Base-by-base conservation (phyloP, 2,329 filamentous ascomycete genomes). In the Didymella lethalis region DNA sequence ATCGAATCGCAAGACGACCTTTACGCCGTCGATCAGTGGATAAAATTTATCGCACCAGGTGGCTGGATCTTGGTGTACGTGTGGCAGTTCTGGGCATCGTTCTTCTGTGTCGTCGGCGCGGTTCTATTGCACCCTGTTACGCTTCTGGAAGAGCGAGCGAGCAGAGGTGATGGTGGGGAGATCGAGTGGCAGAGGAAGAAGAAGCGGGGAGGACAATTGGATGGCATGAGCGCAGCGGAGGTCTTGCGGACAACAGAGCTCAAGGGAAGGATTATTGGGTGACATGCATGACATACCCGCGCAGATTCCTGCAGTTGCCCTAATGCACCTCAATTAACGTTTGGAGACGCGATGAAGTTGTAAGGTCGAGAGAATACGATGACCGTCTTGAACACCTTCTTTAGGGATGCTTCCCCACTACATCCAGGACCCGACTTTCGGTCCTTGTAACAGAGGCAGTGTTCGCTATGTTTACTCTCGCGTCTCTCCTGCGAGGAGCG, bases 1-100 rank as follows among this genome's bases (percentile, higher is more conserved):
- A 93, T 96, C 63, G 76, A 82, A 7, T 84, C 82, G 18, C 93
- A 97, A 73, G 88, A 96, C 64, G 92, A 97, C 72, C 78, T 93
- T 7, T 96, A 96, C 71, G 91, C 94, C 69, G 82, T 87, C 0
- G 88, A 87, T 48, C 89, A 96, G 65, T 89, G 88, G 62, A 80
- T 94, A 61, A 88, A 89, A 67, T 95, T 96, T 71, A 67, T 93
- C 18, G 69, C 85, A 10, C 85, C 81, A 11, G 83, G 85, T 0
- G 77, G 88, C 0, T 87, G 86, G 7, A 69, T 85, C 25, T 31
- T 89, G 1, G 75, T 92, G 1, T 81, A 85, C 76, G 63, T 83
- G 3, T 90, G 85, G 83, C 90, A 93, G 72, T 78, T 88, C 20
- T 81, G 86, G 52, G 86, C 86, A 3, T 89, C 90, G 0, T 61